Evolutionary conservation across 208 protist genomes (phyloP).

Genomic region (Leptomonas pyrrhocoris): DNA sequence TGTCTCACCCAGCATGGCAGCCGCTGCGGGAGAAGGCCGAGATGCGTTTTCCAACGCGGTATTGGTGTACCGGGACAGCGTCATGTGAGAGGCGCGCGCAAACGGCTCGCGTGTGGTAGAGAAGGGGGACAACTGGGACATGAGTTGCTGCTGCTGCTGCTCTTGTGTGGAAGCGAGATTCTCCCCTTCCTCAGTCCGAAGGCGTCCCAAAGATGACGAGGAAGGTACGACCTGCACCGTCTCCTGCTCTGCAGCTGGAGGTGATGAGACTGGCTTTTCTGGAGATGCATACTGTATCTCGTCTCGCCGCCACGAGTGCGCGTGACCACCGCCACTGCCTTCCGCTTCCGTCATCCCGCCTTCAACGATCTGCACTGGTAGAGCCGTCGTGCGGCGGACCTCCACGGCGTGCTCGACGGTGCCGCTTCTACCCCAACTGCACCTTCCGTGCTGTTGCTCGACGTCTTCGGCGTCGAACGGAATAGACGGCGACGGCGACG

Average conservation of each 20-base stretch:
- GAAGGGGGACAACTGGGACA: conserved; percentile 7
- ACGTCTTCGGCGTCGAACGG: not conserved
- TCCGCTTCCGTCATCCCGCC: not conserved
- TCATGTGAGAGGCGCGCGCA: not conserved
- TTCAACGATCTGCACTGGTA: conserved; percentile 12
- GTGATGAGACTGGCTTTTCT: conserved; percentile 1
- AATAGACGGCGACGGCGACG: conserved; percentile 9
- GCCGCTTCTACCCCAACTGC: not conserved
- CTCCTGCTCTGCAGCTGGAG: not conserved
- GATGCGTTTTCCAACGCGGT: not conserved
- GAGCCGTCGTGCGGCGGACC: conserved; percentile 32
- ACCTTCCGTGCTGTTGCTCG: not conserved
- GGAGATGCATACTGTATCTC: conserved; percentile 5
- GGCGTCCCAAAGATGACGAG: not conserved
- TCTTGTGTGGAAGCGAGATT: not conserved
- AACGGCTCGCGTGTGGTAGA: conserved; percentile 19
- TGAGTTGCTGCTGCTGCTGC: not conserved
- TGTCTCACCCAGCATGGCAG: not conserved
- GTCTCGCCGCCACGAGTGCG: not conserved
- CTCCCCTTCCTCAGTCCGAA: not conserved
- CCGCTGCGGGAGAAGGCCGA: not conserved
- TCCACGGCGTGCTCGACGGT: conserved; percentile 19
- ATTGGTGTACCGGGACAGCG: not conserved
- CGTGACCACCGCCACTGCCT: not conserved
- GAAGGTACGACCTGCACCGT: too few relatives aligned